Conservation (phyloP, 768 basidiomycete species). For the Rhodosporidiobolus odoratus region DNA sequence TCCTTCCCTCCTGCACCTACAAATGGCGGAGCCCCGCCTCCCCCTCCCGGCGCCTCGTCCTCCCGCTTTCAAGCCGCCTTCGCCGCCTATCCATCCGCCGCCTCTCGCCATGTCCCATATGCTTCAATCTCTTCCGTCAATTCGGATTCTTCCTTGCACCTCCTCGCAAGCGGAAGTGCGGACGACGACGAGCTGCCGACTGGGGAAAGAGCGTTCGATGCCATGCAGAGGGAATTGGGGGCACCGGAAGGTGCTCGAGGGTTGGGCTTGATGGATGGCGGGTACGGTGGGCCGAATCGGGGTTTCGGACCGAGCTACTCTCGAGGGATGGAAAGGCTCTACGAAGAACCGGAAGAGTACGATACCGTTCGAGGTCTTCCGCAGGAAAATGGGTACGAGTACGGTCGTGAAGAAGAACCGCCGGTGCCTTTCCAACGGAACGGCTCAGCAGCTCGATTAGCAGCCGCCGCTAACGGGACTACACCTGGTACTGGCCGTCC, state of each 20-base stretch:
- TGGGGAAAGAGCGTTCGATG: slow-evolving; percentile 14
- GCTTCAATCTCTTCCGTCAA: slow-evolving; percentile 13
- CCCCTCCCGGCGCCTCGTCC: not conserved
- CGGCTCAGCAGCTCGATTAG: not conserved
- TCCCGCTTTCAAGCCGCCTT: slow-evolving; percentile 20
- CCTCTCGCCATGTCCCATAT: slow-evolving; percentile 6
- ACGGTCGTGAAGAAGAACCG: not conserved
- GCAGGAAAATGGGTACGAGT: not conserved
- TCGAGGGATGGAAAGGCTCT: slow-evolving; percentile 1
- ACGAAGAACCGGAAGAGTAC: slow-evolving; percentile 13
- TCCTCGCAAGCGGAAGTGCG: not conserved
- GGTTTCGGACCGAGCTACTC: not conserved
- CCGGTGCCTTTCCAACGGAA: not conserved
- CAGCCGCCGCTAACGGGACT: no score
- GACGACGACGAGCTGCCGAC: not conserved
- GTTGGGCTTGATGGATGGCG: slow-evolving; percentile 3
- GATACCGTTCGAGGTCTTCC: not conserved
- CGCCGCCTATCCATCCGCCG: slow-evolving; percentile 8
- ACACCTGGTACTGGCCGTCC: no score
- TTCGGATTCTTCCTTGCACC: not conserved
- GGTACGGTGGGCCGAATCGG: not conserved
- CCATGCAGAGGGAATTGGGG: slow-evolving; percentile 25
- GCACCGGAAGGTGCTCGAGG: not conserved
- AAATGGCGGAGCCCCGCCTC: not conserved
- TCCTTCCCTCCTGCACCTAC: not conserved